Conservation (phyloP, 2,329 filamentous ascomycete genomes). For the Pyrenophora teres region DNA sequence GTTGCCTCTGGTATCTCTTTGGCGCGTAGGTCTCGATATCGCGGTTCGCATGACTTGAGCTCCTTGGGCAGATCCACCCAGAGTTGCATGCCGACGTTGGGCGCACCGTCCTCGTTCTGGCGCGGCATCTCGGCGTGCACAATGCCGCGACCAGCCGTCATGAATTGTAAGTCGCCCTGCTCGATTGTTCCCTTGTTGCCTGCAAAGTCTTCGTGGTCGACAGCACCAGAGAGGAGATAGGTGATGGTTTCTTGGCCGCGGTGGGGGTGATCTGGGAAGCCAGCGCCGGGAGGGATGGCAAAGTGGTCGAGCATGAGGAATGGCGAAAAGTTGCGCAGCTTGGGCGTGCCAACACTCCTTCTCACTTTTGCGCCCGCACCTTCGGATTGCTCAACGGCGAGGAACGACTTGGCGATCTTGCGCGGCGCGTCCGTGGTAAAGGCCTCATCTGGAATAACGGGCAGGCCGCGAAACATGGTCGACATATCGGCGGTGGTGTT, state of each 20-base stretch:
- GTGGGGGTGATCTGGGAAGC: constrained; percentile 86
- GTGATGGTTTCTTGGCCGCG: constrained; percentile 89
- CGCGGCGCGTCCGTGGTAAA: constrained; percentile 59
- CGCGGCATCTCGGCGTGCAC: constrained; percentile 96
- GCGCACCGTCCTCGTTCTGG: constrained; percentile 72
- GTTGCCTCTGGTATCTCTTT: constrained; percentile 78
- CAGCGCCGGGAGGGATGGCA: constrained; percentile 75
- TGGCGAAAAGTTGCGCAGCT: constrained; percentile 83
- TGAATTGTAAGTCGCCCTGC: constrained; percentile 92
- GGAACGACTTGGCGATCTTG: constrained; percentile 79
- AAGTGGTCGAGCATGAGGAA: constrained; percentile 97
- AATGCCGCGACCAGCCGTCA: constrained; percentile 91
- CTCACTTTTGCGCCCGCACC: constrained; percentile 86
- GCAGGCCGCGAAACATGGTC: constrained; percentile 53
- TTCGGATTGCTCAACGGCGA: constrained; percentile 84
- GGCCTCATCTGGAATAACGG: constrained; percentile 51
- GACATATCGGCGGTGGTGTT: constrained; percentile 40
- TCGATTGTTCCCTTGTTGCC: constrained; percentile 83
- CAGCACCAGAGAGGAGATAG: constrained; percentile 81
- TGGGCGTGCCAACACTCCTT: constrained; percentile 81
- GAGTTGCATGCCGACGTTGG: constrained; percentile 87
- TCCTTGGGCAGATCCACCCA: constrained; percentile 89
- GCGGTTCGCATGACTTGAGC: constrained; percentile 86
- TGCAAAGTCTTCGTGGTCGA: constrained; percentile 92
- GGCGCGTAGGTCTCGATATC: constrained; percentile 84